Evolutionary conservation across 2,329 filamentous ascomycete genomes (phyloP).

Genomic region (Fonsecaea nubica): DNA sequence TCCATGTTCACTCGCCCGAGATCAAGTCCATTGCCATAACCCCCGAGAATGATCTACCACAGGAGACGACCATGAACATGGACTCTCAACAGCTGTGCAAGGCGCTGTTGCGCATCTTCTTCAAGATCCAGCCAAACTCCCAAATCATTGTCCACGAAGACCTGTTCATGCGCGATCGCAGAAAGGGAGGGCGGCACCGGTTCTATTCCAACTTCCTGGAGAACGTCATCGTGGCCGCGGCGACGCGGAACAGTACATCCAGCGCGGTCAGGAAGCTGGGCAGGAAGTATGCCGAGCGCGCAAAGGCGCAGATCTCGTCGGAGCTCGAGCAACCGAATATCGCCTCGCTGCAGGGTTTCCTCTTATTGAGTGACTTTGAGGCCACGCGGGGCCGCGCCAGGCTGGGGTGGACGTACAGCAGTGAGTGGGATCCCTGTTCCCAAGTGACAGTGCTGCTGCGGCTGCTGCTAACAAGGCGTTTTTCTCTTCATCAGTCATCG

Average conservation of each 20-base stretch:
- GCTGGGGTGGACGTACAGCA: conserved; percentile 7
- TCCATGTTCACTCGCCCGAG: no score
- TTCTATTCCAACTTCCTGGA: conserved; percentile 1
- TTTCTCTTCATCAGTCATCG: no score
- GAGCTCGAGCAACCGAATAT: conserved; percentile 7
- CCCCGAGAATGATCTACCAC: no score
- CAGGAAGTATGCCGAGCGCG: not conserved
- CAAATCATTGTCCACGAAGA: not conserved
- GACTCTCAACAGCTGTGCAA: no score
- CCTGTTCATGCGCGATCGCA: not conserved
- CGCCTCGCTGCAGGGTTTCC: not conserved
- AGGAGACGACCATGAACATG: no score
- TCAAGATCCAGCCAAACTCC: no score
- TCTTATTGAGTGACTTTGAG: conserved; percentile 7
- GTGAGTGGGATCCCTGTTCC: not conserved
- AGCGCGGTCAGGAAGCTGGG: not conserved
- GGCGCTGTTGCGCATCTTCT: no score
- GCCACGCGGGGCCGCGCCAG: not conserved
- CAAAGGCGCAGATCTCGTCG: conserved; percentile 1
- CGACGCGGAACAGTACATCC: conserved; percentile 11
- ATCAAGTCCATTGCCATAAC: no score
- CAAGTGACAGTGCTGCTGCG: no score
- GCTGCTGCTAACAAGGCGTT: no score
- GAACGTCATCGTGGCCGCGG: not conserved
- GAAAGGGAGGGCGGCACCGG: not conserved